phyloP scores from a whole-genome alignment of 768 basidiomycete species.

The Hortiboletus campestris region DNA sequence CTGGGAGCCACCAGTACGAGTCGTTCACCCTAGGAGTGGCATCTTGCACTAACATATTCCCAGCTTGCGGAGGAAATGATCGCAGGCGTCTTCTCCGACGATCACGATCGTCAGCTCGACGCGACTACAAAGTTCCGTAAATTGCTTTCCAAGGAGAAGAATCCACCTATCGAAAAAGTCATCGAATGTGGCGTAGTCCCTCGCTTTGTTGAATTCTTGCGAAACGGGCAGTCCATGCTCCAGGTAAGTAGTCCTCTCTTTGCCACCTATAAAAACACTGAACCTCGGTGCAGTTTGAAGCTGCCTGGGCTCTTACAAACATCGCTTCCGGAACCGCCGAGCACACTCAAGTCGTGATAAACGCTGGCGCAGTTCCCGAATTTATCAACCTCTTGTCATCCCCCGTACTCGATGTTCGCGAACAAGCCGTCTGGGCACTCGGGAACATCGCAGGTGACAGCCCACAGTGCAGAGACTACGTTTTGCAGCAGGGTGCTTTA shows the following conservation, averaged over 20 bases:
- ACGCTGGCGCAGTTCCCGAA: constrained; percentile 90
- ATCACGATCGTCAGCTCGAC: constrained; percentile 89
- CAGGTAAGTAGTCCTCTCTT: constrained; percentile 49
- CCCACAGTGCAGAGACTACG: constrained; percentile 95
- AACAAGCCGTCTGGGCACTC: constrained; percentile 99
- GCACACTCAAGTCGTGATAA: constrained; percentile 97
- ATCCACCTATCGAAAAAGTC: constrained; percentile 97
- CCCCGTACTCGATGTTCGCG: constrained; percentile 92
- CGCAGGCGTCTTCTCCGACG: constrained; percentile 86
- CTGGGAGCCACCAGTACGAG: constrained; percentile 75
- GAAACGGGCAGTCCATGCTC: constrained; percentile 76
- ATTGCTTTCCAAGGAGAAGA: constrained; percentile 98
- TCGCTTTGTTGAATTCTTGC: constrained; percentile 94
- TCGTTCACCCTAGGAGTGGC: constrained; percentile 10
- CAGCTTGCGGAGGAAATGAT: constrained; percentile 93
- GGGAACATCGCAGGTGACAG: constrained; percentile 99
- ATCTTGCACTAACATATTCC: constrained; percentile 9
- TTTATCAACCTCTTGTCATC: constrained; percentile 97
- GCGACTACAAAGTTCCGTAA: constrained; percentile 99
- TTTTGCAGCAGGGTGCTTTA: constrained; percentile 89
- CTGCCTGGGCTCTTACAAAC: constrained; percentile 97
- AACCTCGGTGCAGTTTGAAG: constrained; percentile 70
- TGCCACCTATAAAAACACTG: constrained; percentile 4
- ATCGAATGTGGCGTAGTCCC: constrained; percentile 97
- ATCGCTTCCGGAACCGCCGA: constrained; percentile 98